A percentile compares a stretch with the other conserved stretches of the same genome.
Conservation (phyloP, 2,329 filamentous ascomycete species). For the Leptodontidium sp. region DNA sequence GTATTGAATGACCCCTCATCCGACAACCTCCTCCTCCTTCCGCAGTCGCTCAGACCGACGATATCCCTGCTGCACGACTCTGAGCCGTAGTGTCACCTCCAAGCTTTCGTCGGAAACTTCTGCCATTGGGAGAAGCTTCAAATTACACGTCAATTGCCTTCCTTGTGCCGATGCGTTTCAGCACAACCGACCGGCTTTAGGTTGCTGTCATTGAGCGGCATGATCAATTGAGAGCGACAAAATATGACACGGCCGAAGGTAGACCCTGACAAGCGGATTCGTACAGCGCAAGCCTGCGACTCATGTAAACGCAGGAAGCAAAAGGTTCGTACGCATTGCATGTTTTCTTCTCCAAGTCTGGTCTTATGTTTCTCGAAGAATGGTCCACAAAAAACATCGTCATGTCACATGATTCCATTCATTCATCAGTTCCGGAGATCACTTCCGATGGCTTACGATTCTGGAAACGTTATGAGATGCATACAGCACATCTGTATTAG, state of each 20-base stretch:
- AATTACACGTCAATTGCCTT: conserved; percentile 1
- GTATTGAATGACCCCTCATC: not conserved
- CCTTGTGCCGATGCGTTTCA: not conserved
- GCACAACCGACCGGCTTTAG: not conserved
- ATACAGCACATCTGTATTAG: not conserved
- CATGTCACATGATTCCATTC: conserved; percentile 1
- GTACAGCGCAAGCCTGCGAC: conserved; percentile 41
- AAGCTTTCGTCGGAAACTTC: conserved; percentile 15
- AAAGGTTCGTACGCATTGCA: conserved; percentile 35
- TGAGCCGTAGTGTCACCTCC: not conserved
- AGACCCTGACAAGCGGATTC: conserved; percentile 40
- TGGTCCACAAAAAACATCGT: no score
- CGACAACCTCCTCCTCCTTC: not conserved
- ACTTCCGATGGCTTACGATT: not conserved
- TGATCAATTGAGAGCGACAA: not conserved
- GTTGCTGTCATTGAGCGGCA: not conserved
- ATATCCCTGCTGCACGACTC: conserved; percentile 1
- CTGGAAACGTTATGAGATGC: not conserved
- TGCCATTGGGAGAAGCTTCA: not conserved
- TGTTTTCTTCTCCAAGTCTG: not conserved
- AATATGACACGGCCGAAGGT: conserved; percentile 40
- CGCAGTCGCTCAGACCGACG: conserved; percentile 4
- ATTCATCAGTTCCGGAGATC: not conserved
- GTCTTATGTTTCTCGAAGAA: not conserved
- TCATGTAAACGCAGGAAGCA: conserved; percentile 42